A percentile compares a stretch with the other conserved stretches of the same genome.
phyloP scores from a whole-genome alignment of 257 asterid genomes.

The Petunia secreta region DNA sequence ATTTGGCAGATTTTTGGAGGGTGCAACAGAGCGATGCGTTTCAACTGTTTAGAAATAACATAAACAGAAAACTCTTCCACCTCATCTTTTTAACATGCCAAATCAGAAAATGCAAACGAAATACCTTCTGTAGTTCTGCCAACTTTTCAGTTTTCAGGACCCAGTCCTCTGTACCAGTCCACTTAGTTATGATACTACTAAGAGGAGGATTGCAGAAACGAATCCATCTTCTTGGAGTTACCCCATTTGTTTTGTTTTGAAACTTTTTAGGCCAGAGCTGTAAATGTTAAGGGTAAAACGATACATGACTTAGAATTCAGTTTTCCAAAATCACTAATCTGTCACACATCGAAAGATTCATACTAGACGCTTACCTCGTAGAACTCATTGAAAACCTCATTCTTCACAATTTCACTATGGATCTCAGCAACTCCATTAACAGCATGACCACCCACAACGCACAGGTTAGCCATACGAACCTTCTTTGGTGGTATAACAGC shows the following conservation, averaged over 20 bases:
- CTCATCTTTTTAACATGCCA: slow-evolving; percentile 3
- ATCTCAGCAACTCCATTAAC: slow-evolving; percentile 92
- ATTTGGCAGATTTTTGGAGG: not conserved
- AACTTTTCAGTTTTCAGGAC: slow-evolving; percentile 67
- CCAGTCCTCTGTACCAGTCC: slow-evolving; percentile 81
- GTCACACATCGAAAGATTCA: not conserved
- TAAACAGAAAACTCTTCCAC: not conserved
- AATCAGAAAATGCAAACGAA: slow-evolving; percentile 15
- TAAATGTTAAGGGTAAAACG: slow-evolving; percentile 25
- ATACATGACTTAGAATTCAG: slow-evolving; percentile 23
- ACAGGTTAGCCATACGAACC: slow-evolving; percentile 88
- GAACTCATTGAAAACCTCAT: slow-evolving; percentile 78
- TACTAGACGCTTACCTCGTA: slow-evolving; percentile 54
- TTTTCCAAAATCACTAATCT: slow-evolving; percentile 7
- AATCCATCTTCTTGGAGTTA: slow-evolving; percentile 91
- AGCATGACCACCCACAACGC: slow-evolving; percentile 87
- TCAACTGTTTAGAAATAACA: not conserved
- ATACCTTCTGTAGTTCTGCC: slow-evolving; percentile 74
- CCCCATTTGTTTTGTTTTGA: slow-evolving; percentile 89
- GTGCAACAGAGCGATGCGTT: not conserved
- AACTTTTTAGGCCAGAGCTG: slow-evolving; percentile 90
- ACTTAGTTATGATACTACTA: slow-evolving; percentile 66
- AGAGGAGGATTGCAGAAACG: slow-evolving; percentile 76
- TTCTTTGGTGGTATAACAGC: slow-evolving; percentile 54
- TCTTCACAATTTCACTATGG: slow-evolving; percentile 81